Base-by-base conservation (phyloP, 495 filamentous ascomycete species). In the Xylaria grammica region DNA sequence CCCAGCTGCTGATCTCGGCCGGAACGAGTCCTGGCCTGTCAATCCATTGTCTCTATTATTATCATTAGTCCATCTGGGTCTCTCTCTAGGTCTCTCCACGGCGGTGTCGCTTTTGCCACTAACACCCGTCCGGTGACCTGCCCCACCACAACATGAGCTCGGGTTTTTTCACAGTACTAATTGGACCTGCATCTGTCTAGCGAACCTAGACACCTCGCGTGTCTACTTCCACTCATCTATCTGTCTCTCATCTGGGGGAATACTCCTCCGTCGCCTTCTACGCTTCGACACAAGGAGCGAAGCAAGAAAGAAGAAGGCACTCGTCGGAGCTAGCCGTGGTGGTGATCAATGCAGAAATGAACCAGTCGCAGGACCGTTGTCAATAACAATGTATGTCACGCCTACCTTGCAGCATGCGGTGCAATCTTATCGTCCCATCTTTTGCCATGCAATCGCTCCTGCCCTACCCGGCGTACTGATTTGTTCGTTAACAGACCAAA, bases 91-190 rank as follows among this genome's bases (percentile, higher is more conserved):
- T 50, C 32, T 32, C 53, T 49, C 59, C 49, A 32, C 64, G 56
- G 56, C 57, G 65, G 67, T 66, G 72, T 70, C 69, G 71, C 69
- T 71, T 74, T 74, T 55, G 72, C 72, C 72, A 74, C 72, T 74
- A 74, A 74, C 67, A 74, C 72, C 56, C 69, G 67, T 74, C 71
- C 68, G 71, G 69, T 74, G 71, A 74, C 72, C 69, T 62, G 72
- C 72, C 72, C 72, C 72, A 74, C 72, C 61, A 72, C 49, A 60
- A 74, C 69, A 54, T 67, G 69, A 67, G 68, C 57, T 66, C 67
- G 66, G 71, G 52, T 69, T 66, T 67, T 65, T 67, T 27, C 30
- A 57, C 53, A 64, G 62, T 58, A 64, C 52, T 64, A 64, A 64
- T 64, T 64, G 52, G 40, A 13, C 22, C 62, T 64, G 53, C 53